Base-by-base conservation (phyloP, 2,329 filamentous ascomycete species). In the Gnomoniopsis smithogilvyi region DNA sequence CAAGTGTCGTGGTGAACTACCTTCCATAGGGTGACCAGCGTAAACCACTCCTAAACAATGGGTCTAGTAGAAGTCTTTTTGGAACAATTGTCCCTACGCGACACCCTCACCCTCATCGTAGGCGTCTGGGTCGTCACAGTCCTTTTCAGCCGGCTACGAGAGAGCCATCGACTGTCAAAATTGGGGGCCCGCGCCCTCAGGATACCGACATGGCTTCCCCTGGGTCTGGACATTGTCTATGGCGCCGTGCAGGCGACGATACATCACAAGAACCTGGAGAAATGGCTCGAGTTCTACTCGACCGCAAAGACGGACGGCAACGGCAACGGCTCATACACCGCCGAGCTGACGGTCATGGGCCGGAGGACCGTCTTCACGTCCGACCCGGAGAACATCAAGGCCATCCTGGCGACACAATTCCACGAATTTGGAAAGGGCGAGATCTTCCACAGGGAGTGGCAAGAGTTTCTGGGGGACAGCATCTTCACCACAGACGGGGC, bases 361-460 rank as follows among this genome's bases (percentile, higher is more conserved):
- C 70, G 75, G 51, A 84, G 90, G n/a, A 72, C 88, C 22, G 72
- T 96, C 60, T 81, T 95, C 68, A 96, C 93, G 0, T 83, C 84
- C 6, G 92, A 96, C 65, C 89, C 90, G 0, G 91, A 96, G 68
- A 96, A 96, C 69, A 89, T 96, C 76, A 96, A 96, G 72, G 91
- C 93, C 6, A 81, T 97, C 22, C 79, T 97, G n/a, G 90, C 92
- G 0, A 89, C 88, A 1, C 91, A 96, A 69, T 97, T 97, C 69
- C 75, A 76, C 45, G 90, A 96, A 68, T 97, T 87, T 69, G 93
- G 92, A 66, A 92, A 96, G 70, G 92, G 92, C 7, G 74, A 85
- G 62, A 73, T 78, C 22, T 96, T 96, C 74, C 88, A 93, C 66
- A 66, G 73, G 10, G 88, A 92, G 54, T 96, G 89, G 88, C 80